Evolutionary conservation across 2,329 filamentous ascomycete species (phyloP), one percentile per base, ranked within the genome.

Genomic region (Colletotrichum cordylinicola): DNA sequence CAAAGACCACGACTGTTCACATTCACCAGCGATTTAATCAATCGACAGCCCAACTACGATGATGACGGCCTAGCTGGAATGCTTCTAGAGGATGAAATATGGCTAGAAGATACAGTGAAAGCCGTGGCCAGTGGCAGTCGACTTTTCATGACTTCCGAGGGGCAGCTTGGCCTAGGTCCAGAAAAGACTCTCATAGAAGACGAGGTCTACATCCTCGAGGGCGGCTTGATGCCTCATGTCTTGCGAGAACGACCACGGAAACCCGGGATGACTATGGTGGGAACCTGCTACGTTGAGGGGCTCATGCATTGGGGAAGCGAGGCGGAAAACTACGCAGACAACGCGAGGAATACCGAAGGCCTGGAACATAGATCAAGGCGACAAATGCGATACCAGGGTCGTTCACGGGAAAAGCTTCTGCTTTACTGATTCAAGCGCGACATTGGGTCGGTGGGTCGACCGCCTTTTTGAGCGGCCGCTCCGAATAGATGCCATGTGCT

Each of bases 281-380:
- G 75, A 13, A 75, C 52, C 2, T 72, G 75, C 15, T 77, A 67
- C 16, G 48, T 58, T 4, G 72, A 75, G 2, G 72, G 72, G 15
- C 55, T 64, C 18, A 77, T 77, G 75, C 35, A 65, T 4, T 65
- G 67, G 67, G 72, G 67, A 2, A 6, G 21, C 15, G 71, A 62
- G 31, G 24, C 8, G 2, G 15, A 2, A 16, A 6, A 48, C 3
- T 2, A n/a, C 6, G 33, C 12, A 15, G 56, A 64, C 7, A 39
- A 64, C 10, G 10, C 67, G 5, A 16, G 8, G 6, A 58, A 65
- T 1, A 33, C 6, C 2, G 71, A 64, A 18, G 43, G 6, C 15
- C 12, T 74, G 31, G 43, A 58, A 6, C 37, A 48, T 4, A 64
- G 70, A 6, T 7, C 58, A n/a, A 70, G 39, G n/a, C 67, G 56